Conservation (phyloP, 441 rosid species). For the Jatropha multifida region DNA sequence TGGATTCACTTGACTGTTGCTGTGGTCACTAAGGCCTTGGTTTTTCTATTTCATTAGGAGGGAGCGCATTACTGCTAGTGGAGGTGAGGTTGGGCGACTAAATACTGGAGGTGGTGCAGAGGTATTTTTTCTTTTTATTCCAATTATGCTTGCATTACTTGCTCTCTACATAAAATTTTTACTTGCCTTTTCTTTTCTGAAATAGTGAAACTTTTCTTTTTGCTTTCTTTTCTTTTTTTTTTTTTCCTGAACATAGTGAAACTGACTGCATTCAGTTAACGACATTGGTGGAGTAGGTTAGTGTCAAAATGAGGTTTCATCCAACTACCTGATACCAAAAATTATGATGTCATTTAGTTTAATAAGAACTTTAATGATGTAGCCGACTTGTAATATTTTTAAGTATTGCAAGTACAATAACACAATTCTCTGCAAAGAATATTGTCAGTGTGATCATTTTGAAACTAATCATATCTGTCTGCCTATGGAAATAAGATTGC, state of each 20-base stretch:
- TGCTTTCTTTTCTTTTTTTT: neutral
- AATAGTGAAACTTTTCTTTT: no score
- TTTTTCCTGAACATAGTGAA: neutral
- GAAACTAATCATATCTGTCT: neutral
- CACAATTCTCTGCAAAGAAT: neutral
- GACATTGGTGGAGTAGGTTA: neutral
- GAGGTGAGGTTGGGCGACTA: conserved; percentile 98
- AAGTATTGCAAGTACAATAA: neutral
- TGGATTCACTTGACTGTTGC: conserved; percentile 13
- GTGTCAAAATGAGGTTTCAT: neutral
- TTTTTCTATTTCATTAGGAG: conserved; percentile 51
- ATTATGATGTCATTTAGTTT: neutral
- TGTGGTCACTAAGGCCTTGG: conserved; percentile 19
- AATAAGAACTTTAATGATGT: no score
- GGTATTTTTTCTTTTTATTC: conserved; percentile 45
- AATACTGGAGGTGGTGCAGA: conserved; percentile 97
- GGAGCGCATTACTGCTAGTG: conserved; percentile 89
- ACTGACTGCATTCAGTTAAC: neutral
- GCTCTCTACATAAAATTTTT: neutral
- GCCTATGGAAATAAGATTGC: neutral
- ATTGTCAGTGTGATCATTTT: neutral
- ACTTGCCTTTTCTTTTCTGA: neutral
- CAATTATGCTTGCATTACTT: conserved; percentile 9
- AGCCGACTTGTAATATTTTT: neutral
- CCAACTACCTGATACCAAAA: neutral